A percentile compares a stretch with the other conserved stretches of the same genome.
Evolutionary conservation across 306 rosid species (phyloP).

Genomic region (Sicyos edulis): DNA sequence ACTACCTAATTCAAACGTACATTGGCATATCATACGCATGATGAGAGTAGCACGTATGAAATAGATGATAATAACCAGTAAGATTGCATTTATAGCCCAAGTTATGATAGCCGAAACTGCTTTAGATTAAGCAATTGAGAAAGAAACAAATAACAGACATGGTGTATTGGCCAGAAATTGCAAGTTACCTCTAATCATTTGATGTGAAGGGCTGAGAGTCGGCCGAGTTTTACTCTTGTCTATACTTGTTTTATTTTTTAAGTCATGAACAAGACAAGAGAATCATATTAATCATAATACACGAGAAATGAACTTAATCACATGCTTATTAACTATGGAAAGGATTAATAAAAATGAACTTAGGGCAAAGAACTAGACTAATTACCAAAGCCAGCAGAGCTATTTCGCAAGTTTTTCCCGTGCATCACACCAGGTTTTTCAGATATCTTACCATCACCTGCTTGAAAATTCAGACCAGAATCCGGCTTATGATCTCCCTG

Average conservation of each 20-base stretch:
- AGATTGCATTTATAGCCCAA: not conserved
- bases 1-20: not conserved
- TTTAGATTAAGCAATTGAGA: constrained; percentile 7
- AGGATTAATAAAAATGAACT: not conserved
- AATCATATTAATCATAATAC: not conserved
- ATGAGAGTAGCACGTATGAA: not conserved
- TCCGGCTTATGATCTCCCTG: constrained; percentile 36
- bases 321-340: not conserved
- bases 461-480: constrained; percentile 30
- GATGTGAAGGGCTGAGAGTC: constrained; percentile 71
- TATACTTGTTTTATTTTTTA: constrained; percentile 16
- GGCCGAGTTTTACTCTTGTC: constrained; percentile 28
- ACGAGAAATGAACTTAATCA: not conserved
- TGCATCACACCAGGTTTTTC: constrained; percentile 17
- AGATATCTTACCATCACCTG: constrained; percentile 19
- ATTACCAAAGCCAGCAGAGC: constrained; percentile 19
- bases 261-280: not conserved
- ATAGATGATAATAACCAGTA: not conserved
- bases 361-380: not conserved
- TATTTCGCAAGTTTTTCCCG: constrained; percentile 4
- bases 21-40: not conserved
- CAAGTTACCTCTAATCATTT: constrained; percentile 56
- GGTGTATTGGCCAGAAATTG: not conserved
- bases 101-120: not conserved
- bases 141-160: not conserved